Base-by-base conservation (phyloP, 208 protist genomes). In the Naegleria fowleri region DNA sequence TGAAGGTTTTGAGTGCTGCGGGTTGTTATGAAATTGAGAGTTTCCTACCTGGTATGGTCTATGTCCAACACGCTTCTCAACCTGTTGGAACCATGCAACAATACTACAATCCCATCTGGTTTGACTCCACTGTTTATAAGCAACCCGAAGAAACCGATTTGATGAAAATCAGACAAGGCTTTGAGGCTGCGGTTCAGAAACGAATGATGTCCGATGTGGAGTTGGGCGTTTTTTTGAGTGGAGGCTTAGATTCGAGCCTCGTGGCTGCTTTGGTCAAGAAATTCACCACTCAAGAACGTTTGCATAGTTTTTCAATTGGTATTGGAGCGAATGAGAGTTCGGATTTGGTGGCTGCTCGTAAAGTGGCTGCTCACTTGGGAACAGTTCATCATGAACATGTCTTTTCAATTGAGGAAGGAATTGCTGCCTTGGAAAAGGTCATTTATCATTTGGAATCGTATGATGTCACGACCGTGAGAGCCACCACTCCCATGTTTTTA, bases 361-460 rank as follows among this genome's bases (percentile, higher is more conserved):
- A 96, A 84, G 97, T 97, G 1, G 95, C 96, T 25, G 90, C 95
- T 15, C 94, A 94, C 89, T 76, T 98, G 33, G 95, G 94, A 40
- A 97, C 97, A 9, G 93, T 93, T 55, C 96, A 98, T 90, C 96
- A 98, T 92, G 94, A 95, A 91, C 97, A 96, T 91, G 79, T 91
- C 86, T 98, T 98, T 85, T 97, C 96, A 7, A 94, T 97, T 5
- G 94, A 97, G 79, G 95, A 97, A 84, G 96, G 96, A 75, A 92
- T 98, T 40, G 96, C 97, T 93, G 96, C 96, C 25, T 38, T 97
- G 1, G 79, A 87, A 19, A 95, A 97, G 88, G 97, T 98, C 38
- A 97, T 98, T 90, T 95, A 94, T 85, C 95, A 97, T 83, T 92
- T 98, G 2, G 97, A 98, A 93, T 98, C 96, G 5, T 98, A 97